Conservation (phyloP, 495 filamentous ascomycete species). For the Aspergillus affinis region DNA sequence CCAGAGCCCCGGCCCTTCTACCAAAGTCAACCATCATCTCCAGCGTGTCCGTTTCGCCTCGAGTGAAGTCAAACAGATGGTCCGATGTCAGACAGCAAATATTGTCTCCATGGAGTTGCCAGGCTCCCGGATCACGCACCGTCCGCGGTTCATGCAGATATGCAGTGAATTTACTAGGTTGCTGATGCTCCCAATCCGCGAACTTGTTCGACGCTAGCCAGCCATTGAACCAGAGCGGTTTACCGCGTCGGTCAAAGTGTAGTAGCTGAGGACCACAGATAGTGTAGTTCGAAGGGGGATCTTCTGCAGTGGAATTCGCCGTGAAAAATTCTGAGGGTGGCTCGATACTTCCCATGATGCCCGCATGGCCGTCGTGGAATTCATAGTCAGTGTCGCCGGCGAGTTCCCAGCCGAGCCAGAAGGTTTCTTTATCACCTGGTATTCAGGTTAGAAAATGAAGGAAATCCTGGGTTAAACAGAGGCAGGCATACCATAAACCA, state of each 20-base stretch:
- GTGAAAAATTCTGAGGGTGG: neutral
- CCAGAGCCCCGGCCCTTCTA: neutral
- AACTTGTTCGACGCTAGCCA: constrained; percentile 30
- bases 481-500: constrained; percentile 27
- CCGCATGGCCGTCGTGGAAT: constrained; percentile 25
- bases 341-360: constrained; percentile 18
- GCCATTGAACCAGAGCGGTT: constrained; percentile 35
- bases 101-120: constrained; percentile 14
- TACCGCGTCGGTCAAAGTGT: constrained; percentile 22
- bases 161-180: constrained; percentile 14
- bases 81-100: constrained; percentile 18
- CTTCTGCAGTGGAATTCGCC: neutral
- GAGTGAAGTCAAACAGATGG: constrained; percentile 1
- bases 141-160: constrained; percentile 16
- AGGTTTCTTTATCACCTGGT: constrained; percentile 31
- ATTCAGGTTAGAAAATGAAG: neutral
- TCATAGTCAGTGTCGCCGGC: constrained; percentile 24
- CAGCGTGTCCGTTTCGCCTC: constrained; percentile 8
- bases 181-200: constrained; percentile 5
- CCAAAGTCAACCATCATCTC: constrained; percentile 11
- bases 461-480: neutral
- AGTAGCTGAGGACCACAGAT: constrained; percentile 30
- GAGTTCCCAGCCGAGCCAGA: constrained; percentile 31
- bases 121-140: constrained; percentile 4
- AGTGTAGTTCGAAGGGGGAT: constrained; percentile 13